phyloP scores from a whole-genome alignment of 345 rosid genomes.

The Arabidopsis arenosa region DNA sequence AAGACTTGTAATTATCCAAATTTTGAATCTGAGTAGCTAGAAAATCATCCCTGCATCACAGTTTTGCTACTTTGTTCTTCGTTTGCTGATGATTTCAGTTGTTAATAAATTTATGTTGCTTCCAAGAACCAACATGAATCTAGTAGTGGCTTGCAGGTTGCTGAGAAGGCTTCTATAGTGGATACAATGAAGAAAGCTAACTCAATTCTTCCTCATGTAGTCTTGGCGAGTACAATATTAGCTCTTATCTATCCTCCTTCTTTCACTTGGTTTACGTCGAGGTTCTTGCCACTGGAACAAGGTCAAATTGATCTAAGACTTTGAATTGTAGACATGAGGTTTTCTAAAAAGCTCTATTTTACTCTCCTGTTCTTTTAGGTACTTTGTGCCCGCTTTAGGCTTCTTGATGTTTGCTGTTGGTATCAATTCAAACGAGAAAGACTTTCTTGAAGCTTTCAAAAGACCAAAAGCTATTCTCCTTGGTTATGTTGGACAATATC shows the following conservation, averaged over 20 bases:
- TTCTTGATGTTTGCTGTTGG: slow-evolving; percentile 99
- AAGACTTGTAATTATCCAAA: neutral
- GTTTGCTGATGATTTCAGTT: neutral
- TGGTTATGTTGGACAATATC: slow-evolving; percentile 83
- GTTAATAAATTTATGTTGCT: neutral
- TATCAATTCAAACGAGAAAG: slow-evolving; percentile 84
- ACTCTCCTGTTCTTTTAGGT: slow-evolving; percentile 54
- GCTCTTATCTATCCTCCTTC: slow-evolving; percentile 95
- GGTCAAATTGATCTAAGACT: neutral
- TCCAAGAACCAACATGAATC: neutral
- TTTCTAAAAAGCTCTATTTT: neutral
- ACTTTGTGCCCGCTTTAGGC: slow-evolving; percentile 93
- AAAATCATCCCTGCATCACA: neutral
- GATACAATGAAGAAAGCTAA: slow-evolving; percentile 75
- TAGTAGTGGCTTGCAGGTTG: slow-evolving; percentile 10
- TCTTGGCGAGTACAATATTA: slow-evolving; percentile 81
- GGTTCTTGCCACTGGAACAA: slow-evolving; percentile 46
- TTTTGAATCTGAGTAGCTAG: neutral
- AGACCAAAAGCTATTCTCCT: slow-evolving; percentile 76
- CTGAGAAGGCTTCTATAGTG: slow-evolving; percentile 50
- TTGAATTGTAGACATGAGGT: neutral
- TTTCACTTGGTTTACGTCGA: slow-evolving; percentile 94
- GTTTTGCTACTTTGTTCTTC: neutral
- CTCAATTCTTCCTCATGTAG: slow-evolving; percentile 82
- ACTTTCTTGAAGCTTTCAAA: slow-evolving; percentile 84